Conservation (phyloP, 345 rosid species). For the Eucalyptus melliodora region DNA sequence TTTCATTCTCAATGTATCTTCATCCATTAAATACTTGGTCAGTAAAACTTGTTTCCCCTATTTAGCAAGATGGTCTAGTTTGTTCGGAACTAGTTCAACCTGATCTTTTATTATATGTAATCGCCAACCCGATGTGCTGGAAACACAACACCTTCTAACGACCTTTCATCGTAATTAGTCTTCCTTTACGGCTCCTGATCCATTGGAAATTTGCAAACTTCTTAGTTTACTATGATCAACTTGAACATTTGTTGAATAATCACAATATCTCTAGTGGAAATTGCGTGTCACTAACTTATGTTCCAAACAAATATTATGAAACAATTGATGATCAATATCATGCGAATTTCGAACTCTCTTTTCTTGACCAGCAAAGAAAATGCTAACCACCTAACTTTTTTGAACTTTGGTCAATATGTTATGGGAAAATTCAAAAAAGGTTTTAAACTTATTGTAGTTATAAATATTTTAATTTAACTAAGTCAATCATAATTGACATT, state of each 20-base stretch:
- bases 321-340: neutral
- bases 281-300: neutral
- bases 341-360: neutral
- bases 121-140: neutral
- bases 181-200: neutral
- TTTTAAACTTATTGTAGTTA: no score
- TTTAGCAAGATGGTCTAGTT: neutral
- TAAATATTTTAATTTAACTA: no score
- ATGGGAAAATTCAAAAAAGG: no score
- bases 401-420: neutral
- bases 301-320: neutral
- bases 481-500: no score
- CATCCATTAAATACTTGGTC: neutral
- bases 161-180: neutral
- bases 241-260: neutral
- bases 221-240: neutral
- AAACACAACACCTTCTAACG: neutral
- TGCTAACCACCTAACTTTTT: neutral
- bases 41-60: neutral
- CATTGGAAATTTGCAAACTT: no score
- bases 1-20: neutral
- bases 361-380: neutral
- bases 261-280: neutral
- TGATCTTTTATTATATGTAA: neutral
- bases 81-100: neutral